Percentiles rank a stretch among this genome's conserved stretches.
Evolutionary conservation across 352 stramenopile species (phyloP).

Genomic region (Pythium brachiatum): DNA sequence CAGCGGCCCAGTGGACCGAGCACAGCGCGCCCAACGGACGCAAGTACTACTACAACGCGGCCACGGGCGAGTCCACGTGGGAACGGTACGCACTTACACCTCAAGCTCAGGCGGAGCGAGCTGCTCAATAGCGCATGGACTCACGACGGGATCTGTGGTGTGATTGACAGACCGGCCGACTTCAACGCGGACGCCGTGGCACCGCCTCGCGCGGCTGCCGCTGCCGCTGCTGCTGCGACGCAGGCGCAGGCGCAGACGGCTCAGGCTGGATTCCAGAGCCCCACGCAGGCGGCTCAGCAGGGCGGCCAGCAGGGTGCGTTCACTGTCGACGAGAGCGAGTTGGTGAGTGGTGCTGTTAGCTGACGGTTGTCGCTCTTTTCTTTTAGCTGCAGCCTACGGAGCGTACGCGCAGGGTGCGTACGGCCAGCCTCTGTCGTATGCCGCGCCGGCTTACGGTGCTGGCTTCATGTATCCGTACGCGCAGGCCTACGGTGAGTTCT

Average conservation of each 20-base stretch:
- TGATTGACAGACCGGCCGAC: slow-evolving; percentile 43
- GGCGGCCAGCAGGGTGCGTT: slow-evolving; percentile 39
- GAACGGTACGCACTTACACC: slow-evolving; percentile 80
- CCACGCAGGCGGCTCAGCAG: slow-evolving; percentile 12
- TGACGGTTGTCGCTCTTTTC: neutral
- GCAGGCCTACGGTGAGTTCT: slow-evolving; percentile 65
- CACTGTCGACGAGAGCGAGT: no score
- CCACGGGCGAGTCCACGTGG: slow-evolving; percentile 89
- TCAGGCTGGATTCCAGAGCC: slow-evolving; percentile 30
- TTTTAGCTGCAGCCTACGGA: slow-evolving; percentile 43
- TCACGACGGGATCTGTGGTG: neutral
- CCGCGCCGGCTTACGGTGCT: slow-evolving; percentile 59
- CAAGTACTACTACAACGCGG: slow-evolving; percentile 92
- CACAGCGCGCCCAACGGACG: slow-evolving; percentile 88
- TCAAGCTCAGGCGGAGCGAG: no score
- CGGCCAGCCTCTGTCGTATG: slow-evolving; percentile 74
- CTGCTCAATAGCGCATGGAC: neutral
- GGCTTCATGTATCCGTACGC: slow-evolving; percentile 87
- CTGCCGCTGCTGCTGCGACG: slow-evolving; percentile 37
- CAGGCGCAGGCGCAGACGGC: slow-evolving; percentile 19
- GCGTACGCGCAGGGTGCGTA: slow-evolving; percentile 69
- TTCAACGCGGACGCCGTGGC: slow-evolving; percentile 24
- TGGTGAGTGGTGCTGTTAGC: slow-evolving; percentile 6
- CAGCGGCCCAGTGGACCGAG: slow-evolving; percentile 79
- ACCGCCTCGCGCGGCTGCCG: slow-evolving; percentile 15